Base-by-base conservation (phyloP, 305 asterid species). In the Coffea humblotiana region DNA sequence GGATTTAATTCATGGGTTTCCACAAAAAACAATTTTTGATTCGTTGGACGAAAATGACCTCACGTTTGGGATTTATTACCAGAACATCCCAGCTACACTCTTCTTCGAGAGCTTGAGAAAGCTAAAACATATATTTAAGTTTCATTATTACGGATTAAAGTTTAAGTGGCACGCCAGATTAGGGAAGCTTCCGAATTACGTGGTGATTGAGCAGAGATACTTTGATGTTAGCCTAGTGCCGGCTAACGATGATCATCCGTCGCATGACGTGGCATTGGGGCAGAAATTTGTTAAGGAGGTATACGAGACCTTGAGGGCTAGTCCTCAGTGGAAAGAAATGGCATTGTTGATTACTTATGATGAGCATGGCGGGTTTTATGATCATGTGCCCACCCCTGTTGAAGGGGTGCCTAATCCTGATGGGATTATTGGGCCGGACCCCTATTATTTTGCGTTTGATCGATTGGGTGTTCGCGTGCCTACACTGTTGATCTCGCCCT, bases 401-500 rank as follows among this genome's bases (percentile, higher is more conserved):
- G 71, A 84, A 11, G 97, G 97, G 70, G 99, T 96, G 83, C 99
- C 99, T 63, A 96, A 96, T 61, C 99, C 99, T 14, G 99, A 96
- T 82, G 99, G 99, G 80, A 96, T 96, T 49, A 90, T 94, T n/a
- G 99, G 99, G 13, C 98, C 98, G 2, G 96, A 89, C 49, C 99
- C 99, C 10, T 94, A 15, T 75, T 96, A 96, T 84, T 94, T 94
- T 80, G 74, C 84, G 72, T 96, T 96, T 70, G 92, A 96, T 83
- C 84, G 99, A 80, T 92, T 96, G 83, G 99, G 99, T 25, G 98
- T 95, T 47, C 97, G 99, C 2, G 99, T 95, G 51, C 99, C 99
- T 5, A 85, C 99, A 0, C 56, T 95, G 52, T 86, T 95, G 94
- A 92, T 95, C 69, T 95, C 99, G 0, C 99, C 99, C 0, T 95